Conservation (phyloP, 257 asterid genomes). For the Petrea volubilis region DNA sequence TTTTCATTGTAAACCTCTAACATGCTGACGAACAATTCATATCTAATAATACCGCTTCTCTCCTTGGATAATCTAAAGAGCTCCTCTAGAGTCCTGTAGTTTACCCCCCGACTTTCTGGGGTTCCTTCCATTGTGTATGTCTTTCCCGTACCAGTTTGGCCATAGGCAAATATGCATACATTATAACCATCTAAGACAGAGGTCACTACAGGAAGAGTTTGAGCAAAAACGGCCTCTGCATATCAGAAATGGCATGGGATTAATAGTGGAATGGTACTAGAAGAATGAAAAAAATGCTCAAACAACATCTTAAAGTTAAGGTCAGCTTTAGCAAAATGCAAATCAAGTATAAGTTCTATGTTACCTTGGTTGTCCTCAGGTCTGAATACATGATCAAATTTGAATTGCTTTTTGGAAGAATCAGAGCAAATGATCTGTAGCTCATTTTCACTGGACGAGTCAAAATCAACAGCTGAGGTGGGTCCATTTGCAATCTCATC, state of each 20-base stretch:
- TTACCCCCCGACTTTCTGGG: constrained; percentile 84
- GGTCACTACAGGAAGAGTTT: constrained; percentile 85
- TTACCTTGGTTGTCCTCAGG: constrained; percentile 91
- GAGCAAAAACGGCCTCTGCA: constrained; percentile 75
- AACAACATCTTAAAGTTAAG: neutral
- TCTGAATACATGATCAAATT: constrained; percentile 76
- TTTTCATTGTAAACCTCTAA: constrained; percentile 97
- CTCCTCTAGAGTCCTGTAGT: constrained; percentile 84
- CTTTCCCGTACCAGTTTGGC: constrained; percentile 87
- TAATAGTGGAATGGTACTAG: neutral
- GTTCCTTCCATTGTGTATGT: constrained; percentile 97
- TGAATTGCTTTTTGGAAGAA: constrained; percentile 74
- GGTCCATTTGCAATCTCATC: constrained; percentile 71
- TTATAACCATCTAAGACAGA: constrained; percentile 96
- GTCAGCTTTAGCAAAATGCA: neutral
- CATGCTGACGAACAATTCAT: constrained; percentile 90
- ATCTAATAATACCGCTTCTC: constrained; percentile 66
- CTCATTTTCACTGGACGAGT: constrained; percentile 78
- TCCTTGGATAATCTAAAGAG: constrained; percentile 68
- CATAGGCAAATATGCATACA: constrained; percentile 96
- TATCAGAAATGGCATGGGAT: constrained; percentile 16
- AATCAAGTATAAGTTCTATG: too few relatives aligned
- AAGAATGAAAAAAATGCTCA: neutral
- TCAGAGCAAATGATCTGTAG: constrained; percentile 74
- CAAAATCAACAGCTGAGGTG: constrained; percentile 69